phyloP scores from a whole-genome alignment of 2,329 filamentous ascomycete species.

The Penicillium aurantiogriseum region DNA sequence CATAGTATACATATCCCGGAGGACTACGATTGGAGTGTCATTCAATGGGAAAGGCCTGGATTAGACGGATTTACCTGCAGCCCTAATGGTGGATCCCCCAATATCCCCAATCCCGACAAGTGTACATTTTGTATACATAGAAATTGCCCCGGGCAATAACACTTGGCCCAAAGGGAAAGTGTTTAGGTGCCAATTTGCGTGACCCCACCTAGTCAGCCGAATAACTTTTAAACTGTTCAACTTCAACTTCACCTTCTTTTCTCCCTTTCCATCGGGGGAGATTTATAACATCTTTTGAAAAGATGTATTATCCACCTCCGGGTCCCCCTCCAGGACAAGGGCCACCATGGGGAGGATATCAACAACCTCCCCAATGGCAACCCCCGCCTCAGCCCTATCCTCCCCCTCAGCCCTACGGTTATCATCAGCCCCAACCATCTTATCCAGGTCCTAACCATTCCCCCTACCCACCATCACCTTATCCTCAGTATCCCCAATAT shows the following conservation, averaged over 20 bases:
- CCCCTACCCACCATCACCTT: conserved; percentile 7
- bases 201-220: conserved; percentile 7
- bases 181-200: neutral
- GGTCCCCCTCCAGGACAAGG: conserved; percentile 17
- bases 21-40: neutral
- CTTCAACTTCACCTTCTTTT: neutral
- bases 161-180: neutral
- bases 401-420: conserved; percentile 15
- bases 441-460: conserved; percentile 7
- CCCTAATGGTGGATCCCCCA: conserved; percentile 7
- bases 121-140: neutral
- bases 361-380: conserved; percentile 16
- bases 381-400: conserved; percentile 22
- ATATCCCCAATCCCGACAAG: neutral
- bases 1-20: neutral
- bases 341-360: conserved; percentile 18
- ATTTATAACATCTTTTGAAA: neutral
- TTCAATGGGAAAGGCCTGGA: neutral
- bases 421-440: conserved; percentile 12
- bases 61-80: neutral
- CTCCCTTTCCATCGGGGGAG: neutral
- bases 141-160: conserved; percentile 1
- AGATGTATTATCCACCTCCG: conserved; percentile 20
- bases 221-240: conserved; percentile 7
- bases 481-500: conserved; percentile 12